Evolutionary conservation across 2,329 filamentous ascomycete species (phyloP).

Genomic region (Lecanoromycetidae sp.): DNA sequence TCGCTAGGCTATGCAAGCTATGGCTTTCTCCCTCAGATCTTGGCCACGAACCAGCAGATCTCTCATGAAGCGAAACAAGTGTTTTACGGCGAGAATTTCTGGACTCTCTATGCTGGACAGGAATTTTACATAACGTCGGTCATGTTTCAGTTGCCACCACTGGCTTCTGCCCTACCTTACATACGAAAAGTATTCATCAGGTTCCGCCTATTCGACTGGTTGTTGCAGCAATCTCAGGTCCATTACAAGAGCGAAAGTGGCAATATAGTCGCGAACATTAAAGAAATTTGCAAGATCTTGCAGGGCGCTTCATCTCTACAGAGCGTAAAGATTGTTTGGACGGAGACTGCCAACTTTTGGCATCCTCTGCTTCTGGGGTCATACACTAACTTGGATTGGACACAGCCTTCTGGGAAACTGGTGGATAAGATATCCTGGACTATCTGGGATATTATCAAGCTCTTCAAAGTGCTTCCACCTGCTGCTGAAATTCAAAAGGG

Average conservation of each 20-base stretch:
- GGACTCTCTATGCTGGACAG: slow-evolving; percentile 1
- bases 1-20: slow-evolving; percentile 4
- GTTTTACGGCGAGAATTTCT: slow-evolving; percentile 7
- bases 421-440: background rate
- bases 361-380: no score
- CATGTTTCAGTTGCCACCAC: background rate
- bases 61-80: slow-evolving; percentile 7
- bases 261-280: background rate
- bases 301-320: background rate
- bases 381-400: background rate
- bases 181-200: slow-evolving; percentile 3
- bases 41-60: background rate
- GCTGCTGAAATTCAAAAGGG: background rate
- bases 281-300: background rate
- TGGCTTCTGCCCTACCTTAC: background rate
- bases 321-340: slow-evolving; percentile 3
- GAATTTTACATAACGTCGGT: background rate
- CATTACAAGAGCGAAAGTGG: background rate
- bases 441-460: background rate
- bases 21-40: slow-evolving; percentile 3
- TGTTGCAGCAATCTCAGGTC: background rate
- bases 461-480: background rate
- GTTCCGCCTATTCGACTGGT: slow-evolving; percentile 1
- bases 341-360: background rate
- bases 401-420: background rate